Evolutionary conservation across 441 rosid genomes (phyloP), one percentile per base, ranked within the genome.

Genomic region (Monsonia emarginata): DNA sequence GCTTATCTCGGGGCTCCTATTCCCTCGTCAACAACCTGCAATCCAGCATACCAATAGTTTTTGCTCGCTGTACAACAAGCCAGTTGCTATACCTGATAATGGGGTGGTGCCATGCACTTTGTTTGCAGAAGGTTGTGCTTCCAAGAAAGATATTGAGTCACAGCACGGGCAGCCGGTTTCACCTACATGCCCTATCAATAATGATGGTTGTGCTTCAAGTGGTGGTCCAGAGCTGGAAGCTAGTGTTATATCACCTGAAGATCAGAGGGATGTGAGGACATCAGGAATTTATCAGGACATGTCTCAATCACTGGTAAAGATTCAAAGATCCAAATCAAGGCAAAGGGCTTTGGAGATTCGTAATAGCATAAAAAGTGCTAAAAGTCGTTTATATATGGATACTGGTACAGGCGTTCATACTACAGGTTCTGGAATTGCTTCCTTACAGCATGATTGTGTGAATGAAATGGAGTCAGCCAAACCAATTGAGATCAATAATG

Each of bases 241-340:
- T 19, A 67, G 74, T 71, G 76, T 70, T 65, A 78, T 69, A 44
- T 85, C 91, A 73, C 91, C 89, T 44, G 75, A 60, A 61, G 83
- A 70, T 78, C 79, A 77, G 75, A 72, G 48, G 66, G 78, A 76
- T 61, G 73, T 74, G 36, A 72, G 36, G 32, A 30, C 65, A 56
- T 65, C 78, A 25, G 86, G 72, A 62, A 63, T 69, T 72, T 46
- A 63, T 66, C 70, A 70, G 52, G 84, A 81, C 60, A 81, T 79
- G 34, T 70, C 72, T 68, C 76, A 69, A 61, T 84, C 98, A 38
- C 71, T 86, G 74, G 86, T 78, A 62, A 91, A 80, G 72, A 76
- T 91, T 77, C 91, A 86, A 73, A 95, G 96, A 74, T 95, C 98
- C 22, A 89, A 78, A 78, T 81, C 90, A 7, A 91, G 99, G 81